These are phyloP conservation scores for Rhizopogon salebrosus DNA, from an alignment of 768 basidiomycete species.

Conservation along the genomic window DNA sequence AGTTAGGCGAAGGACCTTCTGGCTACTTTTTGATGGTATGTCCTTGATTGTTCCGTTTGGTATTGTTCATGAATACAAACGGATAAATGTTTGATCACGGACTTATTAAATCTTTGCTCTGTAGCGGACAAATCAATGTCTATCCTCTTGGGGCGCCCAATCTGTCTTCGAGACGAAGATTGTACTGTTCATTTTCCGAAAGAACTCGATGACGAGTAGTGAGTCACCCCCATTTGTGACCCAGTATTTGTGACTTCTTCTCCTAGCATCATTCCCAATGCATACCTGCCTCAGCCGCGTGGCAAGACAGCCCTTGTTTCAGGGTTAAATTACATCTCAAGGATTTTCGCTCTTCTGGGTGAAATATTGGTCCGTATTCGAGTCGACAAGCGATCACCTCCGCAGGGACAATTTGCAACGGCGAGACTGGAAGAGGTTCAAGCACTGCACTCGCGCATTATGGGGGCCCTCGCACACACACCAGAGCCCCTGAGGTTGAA, in stretches of 20 bases:
- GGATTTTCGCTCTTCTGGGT: constrained; percentile 80
- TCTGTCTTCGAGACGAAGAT: constrained; percentile 85
- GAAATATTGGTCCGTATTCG: constrained; percentile 85
- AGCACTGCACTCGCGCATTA: constrained; percentile 71
- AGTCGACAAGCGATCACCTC: constrained; percentile 82
- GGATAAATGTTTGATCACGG: not conserved
- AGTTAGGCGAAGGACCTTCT: constrained; percentile 81
- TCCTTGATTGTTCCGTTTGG: constrained; percentile 9
- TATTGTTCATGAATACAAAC: constrained; percentile 1
- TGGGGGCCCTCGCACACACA: constrained; percentile 67
- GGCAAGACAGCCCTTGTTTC: constrained; percentile 82
- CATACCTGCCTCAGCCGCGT: constrained; percentile 82
- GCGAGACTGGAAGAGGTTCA: constrained; percentile 82
- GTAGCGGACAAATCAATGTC: constrained; percentile 88
- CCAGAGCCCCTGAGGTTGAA: constrained; percentile 75
- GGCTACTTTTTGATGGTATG: constrained; percentile 84
- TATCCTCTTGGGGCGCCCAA: constrained; percentile 77
- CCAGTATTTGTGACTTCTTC: constrained; percentile 21
- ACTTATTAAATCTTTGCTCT: constrained; percentile 2
- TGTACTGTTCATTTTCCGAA: constrained; percentile 86
- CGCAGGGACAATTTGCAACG: constrained; percentile 80
- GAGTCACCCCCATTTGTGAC: constrained; percentile 28
- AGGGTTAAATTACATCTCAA: constrained; percentile 82
- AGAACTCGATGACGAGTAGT: constrained; percentile 89
- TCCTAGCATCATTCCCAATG: constrained; percentile 72